Percentiles rank a stretch among this genome's conserved stretches.
Evolutionary conservation across 192 early-diverging fungal genomes (phyloP).

Genomic region (Backusella psychrophila): DNA sequence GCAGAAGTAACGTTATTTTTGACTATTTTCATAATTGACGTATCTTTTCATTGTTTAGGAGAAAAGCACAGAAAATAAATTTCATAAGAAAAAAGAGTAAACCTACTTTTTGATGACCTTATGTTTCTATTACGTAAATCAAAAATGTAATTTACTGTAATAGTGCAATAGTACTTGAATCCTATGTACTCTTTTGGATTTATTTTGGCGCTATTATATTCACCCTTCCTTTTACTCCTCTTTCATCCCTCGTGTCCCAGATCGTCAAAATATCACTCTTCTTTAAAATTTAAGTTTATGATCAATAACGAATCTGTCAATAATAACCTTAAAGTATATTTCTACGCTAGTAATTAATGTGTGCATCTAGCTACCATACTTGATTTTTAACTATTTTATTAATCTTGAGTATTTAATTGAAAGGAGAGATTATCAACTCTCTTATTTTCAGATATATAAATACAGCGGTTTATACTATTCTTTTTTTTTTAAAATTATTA

Average conservation of each 20-base stretch:
- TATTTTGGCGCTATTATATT: background rate
- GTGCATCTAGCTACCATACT: background rate
- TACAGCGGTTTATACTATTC: too few species aligned
- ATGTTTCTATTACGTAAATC: background rate
- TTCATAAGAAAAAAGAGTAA: background rate
- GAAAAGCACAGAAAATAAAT: background rate
- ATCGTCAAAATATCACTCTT: background rate
- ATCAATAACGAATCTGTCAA: background rate
- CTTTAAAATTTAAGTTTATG: background rate
- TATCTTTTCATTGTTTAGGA: background rate
- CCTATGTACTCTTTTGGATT: too few species aligned
- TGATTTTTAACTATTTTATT: background rate
- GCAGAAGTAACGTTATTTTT: background rate
- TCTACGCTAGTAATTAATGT: background rate
- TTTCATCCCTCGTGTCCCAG: background rate
- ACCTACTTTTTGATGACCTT: background rate
- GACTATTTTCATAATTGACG: background rate
- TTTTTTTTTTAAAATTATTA: too few species aligned
- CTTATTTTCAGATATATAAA: too few species aligned
- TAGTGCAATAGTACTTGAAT: background rate
- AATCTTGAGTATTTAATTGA: too few species aligned
- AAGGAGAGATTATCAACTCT: too few species aligned
- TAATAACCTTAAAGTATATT: background rate
- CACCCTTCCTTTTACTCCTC: background rate
- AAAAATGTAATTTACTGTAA: background rate